These are phyloP conservation scores for Prillingera fragicola DNA, from an alignment of 1,284 basidiomycete genomes.

Conservation along the genomic window DNA sequence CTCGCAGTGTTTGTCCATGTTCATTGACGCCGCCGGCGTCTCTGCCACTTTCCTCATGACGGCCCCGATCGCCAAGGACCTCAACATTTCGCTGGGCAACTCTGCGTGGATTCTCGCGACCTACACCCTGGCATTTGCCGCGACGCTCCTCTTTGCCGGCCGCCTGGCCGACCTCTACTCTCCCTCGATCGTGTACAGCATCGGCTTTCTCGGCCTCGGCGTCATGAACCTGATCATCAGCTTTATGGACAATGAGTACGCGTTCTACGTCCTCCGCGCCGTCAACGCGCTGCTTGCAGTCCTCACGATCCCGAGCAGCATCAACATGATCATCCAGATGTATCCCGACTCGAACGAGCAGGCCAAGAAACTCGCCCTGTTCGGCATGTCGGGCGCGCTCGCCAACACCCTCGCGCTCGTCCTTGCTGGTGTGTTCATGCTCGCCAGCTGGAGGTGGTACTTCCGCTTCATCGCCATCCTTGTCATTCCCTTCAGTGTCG, in stretches of 20 bases:
- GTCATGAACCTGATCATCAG: constrained; percentile 39
- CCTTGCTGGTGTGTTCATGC: constrained; percentile 37
- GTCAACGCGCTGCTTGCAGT: constrained; percentile 34
- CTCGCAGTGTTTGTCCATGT: neutral
- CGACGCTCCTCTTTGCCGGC: constrained; percentile 32
- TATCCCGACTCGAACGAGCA: constrained; percentile 35
- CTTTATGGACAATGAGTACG: constrained; percentile 37
- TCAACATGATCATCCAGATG: constrained; percentile 43
- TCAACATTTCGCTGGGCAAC: neutral
- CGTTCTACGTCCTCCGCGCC: constrained; percentile 40
- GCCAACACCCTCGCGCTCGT: constrained; percentile 23
- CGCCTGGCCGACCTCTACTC: constrained; percentile 38
- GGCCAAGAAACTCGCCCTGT: constrained; percentile 34
- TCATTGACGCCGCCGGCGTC: neutral
- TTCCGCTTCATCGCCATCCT: constrained; percentile 33
- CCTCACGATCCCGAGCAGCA: constrained; percentile 35
- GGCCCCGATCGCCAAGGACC: constrained; percentile 2
- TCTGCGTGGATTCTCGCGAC: constrained; percentile 3
- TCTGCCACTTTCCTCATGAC: constrained; percentile 4
- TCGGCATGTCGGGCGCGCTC: constrained; percentile 36
- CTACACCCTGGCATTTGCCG: constrained; percentile 21
- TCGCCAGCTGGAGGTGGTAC: constrained; percentile 42
- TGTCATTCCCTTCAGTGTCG: constrained; percentile 17
- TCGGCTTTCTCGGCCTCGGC: constrained; percentile 37
- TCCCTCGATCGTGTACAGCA: constrained; percentile 32